These are phyloP conservation scores for Firmiana major DNA, from an alignment of 345 rosid species.

Conservation along the genomic window DNA sequence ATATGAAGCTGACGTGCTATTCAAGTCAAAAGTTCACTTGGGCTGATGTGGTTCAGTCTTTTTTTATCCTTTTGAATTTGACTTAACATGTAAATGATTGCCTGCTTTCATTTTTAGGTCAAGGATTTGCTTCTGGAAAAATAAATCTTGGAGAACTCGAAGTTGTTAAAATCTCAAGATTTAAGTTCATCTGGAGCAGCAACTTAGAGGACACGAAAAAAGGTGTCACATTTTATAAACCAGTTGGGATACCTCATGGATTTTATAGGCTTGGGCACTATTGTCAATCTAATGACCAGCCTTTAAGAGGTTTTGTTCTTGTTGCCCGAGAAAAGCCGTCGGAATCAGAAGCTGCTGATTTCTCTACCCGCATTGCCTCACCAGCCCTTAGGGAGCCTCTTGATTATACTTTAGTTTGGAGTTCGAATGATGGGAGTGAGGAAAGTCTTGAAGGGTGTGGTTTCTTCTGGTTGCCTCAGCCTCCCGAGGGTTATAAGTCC, in stretches of 20 bases:
- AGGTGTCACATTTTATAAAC: conserved; percentile 60
- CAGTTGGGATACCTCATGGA: conserved; percentile 56
- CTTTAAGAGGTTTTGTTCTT: conserved; percentile 66
- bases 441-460: conserved; percentile 33
- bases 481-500: conserved; percentile 68
- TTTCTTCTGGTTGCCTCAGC: conserved; percentile 77
- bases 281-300: conserved; percentile 55
- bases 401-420: conserved; percentile 65
- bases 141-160: conserved; percentile 65
- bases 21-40: background rate
- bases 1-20: background rate
- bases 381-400: conserved; percentile 63
- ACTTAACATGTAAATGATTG: background rate
- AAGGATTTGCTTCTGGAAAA: conserved; percentile 66
- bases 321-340: conserved; percentile 46
- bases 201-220: conserved; percentile 36
- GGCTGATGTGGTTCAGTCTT: background rate
- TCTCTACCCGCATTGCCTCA: conserved; percentile 1
- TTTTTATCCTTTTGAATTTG: conserved; percentile 2
- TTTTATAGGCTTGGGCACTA: conserved; percentile 73
- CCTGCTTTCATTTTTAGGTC: conserved; percentile 38
- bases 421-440: conserved; percentile 47
- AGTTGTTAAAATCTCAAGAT: conserved; percentile 45
- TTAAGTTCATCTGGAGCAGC: conserved; percentile 65
- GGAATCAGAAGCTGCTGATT: conserved; percentile 15